phyloP scores from a whole-genome alignment of 495 filamentous ascomycete genomes.

The Aspergillus ellipticus region DNA sequence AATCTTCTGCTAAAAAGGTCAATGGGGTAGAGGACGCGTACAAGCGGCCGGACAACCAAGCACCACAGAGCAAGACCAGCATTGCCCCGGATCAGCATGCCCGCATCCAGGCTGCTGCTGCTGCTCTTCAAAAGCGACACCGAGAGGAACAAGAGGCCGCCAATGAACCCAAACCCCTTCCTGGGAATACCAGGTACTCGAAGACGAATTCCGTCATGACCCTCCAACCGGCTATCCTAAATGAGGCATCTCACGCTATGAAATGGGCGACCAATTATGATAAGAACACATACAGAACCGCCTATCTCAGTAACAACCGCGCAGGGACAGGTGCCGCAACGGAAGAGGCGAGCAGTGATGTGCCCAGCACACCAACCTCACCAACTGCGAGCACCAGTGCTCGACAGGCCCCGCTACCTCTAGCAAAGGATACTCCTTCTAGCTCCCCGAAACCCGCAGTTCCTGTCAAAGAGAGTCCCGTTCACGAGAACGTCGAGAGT shows the following conservation, averaged over 20 bases:
- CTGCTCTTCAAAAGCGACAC: conserved; percentile 69
- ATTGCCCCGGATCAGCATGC: conserved; percentile 91
- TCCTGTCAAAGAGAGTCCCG: conserved; percentile 5
- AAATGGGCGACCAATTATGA: conserved; percentile 81
- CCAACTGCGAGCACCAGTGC: conserved; percentile 20
- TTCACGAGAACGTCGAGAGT: conserved; percentile 5
- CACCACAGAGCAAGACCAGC: conserved; percentile 73
- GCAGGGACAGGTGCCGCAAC: conserved; percentile 58
- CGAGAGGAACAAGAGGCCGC: conserved; percentile 52
- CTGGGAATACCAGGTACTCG: conserved; percentile 47
- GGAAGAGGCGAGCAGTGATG: conserved; percentile 21
- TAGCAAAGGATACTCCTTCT: conserved; percentile 24
- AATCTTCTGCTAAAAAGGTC: conserved; percentile 58
- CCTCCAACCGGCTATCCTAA: conserved; percentile 79
- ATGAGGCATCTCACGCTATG: conserved; percentile 86
- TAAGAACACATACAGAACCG: conserved; percentile 73
- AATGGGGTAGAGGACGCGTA: conserved; percentile 49
- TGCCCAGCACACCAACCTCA: conserved; percentile 12
- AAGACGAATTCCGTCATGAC: conserved; percentile 94
- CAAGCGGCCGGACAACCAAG: conserved; percentile 42
- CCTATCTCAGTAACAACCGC: conserved; percentile 70
- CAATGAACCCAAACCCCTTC: conserved; percentile 25
- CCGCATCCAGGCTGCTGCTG: conserved; percentile 84
- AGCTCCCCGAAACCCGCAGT: conserved; percentile 6
- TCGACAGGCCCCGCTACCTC: conserved; percentile 27